phyloP scores from a whole-genome alignment of 495 filamentous ascomycete genomes.

The Podospora pseudopauciseta region DNA sequence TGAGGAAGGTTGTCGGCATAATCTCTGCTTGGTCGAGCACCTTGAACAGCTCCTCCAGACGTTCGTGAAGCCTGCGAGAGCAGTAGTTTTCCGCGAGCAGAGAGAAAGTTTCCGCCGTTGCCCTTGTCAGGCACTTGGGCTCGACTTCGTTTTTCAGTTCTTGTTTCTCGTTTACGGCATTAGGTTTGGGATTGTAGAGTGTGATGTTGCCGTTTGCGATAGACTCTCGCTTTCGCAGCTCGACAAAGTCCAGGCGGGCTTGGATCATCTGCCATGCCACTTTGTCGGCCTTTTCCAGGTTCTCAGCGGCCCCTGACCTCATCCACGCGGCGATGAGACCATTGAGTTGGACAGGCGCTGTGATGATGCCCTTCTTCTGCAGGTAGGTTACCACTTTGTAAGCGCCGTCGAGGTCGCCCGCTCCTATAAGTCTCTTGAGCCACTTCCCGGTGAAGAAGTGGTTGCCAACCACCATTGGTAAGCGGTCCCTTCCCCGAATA shows the following conservation, averaged over 20 bases:
- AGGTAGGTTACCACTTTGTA: constrained; percentile 64
- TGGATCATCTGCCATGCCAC: constrained; percentile 77
- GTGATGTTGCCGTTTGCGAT: constrained; percentile 8
- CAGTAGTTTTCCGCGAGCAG: constrained; percentile 70
- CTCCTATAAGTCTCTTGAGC: constrained; percentile 74
- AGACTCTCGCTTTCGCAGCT: constrained; percentile 27
- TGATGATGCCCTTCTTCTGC: constrained; percentile 59
- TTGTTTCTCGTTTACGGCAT: constrained; percentile 29
- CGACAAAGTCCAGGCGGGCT: constrained; percentile 57
- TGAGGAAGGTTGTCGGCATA: constrained; percentile 62
- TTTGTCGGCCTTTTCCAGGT: constrained; percentile 60
- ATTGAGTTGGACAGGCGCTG: constrained; percentile 68
- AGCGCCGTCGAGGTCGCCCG: constrained; percentile 65
- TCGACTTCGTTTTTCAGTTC: constrained; percentile 16
- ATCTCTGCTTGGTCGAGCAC: constrained; percentile 58
- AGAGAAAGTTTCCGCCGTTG: constrained; percentile 72
- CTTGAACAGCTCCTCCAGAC: constrained; percentile 55
- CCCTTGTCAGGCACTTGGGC: constrained; percentile 42
- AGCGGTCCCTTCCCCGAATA: constrained; percentile 37
- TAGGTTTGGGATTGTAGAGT: constrained; percentile 27
- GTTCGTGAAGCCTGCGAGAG: constrained; percentile 53
- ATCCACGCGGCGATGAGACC: constrained; percentile 73
- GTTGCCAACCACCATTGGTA: constrained; percentile 64
- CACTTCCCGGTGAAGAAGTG: constrained; percentile 79
- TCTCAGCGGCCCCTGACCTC: constrained; percentile 51